Evolutionary conservation across 345 rosid species (phyloP), one percentile per base, ranked within the genome.

Genomic region (Brassica juncea): DNA sequence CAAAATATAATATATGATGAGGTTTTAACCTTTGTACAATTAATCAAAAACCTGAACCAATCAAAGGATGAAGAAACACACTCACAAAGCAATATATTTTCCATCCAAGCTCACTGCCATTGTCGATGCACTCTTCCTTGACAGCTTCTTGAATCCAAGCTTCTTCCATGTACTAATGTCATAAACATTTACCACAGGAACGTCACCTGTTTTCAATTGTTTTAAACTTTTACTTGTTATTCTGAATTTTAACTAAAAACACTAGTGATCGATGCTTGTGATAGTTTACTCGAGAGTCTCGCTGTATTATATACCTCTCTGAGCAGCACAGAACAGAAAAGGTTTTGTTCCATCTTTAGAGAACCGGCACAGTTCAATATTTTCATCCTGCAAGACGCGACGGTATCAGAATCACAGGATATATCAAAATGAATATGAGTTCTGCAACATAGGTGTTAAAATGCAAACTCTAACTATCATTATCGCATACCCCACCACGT

Each of bases 271-370:
- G 28, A 64, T 62, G 8, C 67, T 55, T 64, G 42, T 19, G 19
- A 69, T 52, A 28, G n/a, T 80, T 28, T 39, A 61, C 55, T 30
- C 25, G 2, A 31, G 49, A 39, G 52, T 55, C 9, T 39, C 47
- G 8, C 34, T 37, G 72, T 11, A 34, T 31, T 5, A 68, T 31
- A 8, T 75, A 92, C 98, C 97, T 84, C 76, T 90, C 58, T 89
- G 93, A 70, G 92, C 89, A 52, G 91, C 85, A 83, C 94, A 91
- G 78, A 95, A 95, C 69, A 92, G 74, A 84, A 95, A 91, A 42
- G 98, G 99, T 76, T 92, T 95, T 65, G 92, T 92, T 44, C 98
- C 98, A 80, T 95, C 99, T 87, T 86, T 91, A 34, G 98, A 92
- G 80, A 92, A 91, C 14, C 94, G 88, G 71, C 97, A 92, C 49